Evolutionary conservation across 2,329 filamentous ascomycete species (phyloP), one percentile per base, ranked within the genome.

Genomic region (Coleophoma crateriformis): DNA sequence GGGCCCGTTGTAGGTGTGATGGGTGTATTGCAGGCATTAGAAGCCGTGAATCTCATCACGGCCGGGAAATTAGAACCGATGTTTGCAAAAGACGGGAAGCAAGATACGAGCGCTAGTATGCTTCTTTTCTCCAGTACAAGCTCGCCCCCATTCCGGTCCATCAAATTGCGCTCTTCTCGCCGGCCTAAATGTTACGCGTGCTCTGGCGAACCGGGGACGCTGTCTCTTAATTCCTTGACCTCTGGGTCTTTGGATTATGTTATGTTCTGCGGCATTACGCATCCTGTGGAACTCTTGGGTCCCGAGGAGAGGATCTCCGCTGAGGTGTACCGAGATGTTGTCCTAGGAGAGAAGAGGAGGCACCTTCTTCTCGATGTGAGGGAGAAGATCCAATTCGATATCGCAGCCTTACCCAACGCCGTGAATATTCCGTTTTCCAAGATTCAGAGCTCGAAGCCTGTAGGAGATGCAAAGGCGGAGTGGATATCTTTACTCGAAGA

Each of bases 1-100:
- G 94, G 94, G 0, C 91, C 94, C 0, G 90, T 96, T 0, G 94
- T 99, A 0, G 94, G 94, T 0, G 78, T 84, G 0, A 96, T 99
- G 89, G 94, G 94, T 7, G 84, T 96, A 0, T 70, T 97, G 49
- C 94, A 97, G 71, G 92, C 94, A 0, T 73, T 95, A 1, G 90
- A 97, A 69, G 84, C 89, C 0, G 84, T 97, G 61, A 94, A 95
- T 64, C 67, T 96, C n/a, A 76, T 96, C 14, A 76, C 81, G 3
- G 60, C 59, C 41, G 59, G 50, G 47, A 63, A 50, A 50, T 44
- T 62, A 20, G 40, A 43, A 2, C 20, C 33, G 17, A 6, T 27
- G 15, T 7, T n/a, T 17, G 3, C 51, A 17, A 48, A 50, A 13
- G 41, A 33, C 46, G 33, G 54, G 50, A 14, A 42, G 48, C 7